Percentiles rank a stretch among this genome's conserved stretches.
Conservation (phyloP, 2,329 filamentous ascomycete genomes). For the Pseudogymnoascus sp. region DNA sequence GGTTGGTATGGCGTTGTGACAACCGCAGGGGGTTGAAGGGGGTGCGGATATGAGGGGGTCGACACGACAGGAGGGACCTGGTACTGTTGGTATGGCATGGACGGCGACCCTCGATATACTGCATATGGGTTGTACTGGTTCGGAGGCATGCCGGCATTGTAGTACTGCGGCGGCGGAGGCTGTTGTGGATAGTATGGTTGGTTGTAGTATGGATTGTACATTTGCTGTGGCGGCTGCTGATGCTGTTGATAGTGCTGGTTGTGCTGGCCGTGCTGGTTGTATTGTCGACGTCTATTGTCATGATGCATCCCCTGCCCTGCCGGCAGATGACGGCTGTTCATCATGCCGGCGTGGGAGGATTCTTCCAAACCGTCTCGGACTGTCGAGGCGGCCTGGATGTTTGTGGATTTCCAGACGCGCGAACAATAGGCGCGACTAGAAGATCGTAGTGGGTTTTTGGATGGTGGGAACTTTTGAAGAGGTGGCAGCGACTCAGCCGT, state of each 20-base stretch:
- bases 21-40: conserved; percentile 41
- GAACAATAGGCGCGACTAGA: conserved; percentile 1
- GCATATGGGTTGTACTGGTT: conserved; percentile 43
- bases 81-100: conserved; percentile 46
- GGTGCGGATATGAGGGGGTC: conserved; percentile 40
- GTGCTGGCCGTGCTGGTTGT: conserved; percentile 20
- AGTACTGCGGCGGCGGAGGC: conserved; percentile 52
- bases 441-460: neutral
- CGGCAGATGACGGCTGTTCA: conserved; percentile 71
- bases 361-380: conserved; percentile 21
- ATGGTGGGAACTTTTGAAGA: neutral
- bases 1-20: conserved; percentile 51
- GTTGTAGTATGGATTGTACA: conserved; percentile 49
- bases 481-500: neutral
- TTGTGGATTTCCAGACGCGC: neutral
- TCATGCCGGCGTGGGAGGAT: conserved; percentile 61
- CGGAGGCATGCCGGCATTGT: conserved; percentile 41
- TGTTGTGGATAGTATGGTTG: conserved; percentile 47
- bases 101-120: conserved; percentile 42
- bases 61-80: conserved; percentile 35
- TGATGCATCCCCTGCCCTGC: conserved; percentile 54
- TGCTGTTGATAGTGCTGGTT: conserved; percentile 25
- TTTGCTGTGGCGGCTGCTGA: conserved; percentile 32
- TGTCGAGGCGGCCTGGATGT: conserved; percentile 18
- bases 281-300: conserved; percentile 28